A percentile compares a stretch with the other conserved stretches of the same genome.
Conservation (phyloP, 768 basidiomycete species). For the Amanita jacksonii region DNA sequence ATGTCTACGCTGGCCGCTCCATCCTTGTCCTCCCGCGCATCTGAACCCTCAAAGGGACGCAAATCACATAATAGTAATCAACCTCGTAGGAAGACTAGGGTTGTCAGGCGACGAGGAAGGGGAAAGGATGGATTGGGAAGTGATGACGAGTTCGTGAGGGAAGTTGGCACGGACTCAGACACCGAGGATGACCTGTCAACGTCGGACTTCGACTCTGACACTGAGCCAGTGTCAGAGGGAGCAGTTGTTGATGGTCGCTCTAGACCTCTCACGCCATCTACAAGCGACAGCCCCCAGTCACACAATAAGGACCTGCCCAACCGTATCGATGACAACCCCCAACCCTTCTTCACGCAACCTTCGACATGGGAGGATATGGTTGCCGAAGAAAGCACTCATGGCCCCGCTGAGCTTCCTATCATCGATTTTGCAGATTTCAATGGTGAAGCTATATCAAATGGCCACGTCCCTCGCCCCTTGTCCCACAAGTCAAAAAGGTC, state of each 20-base stretch:
- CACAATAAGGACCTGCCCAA: conserved; percentile 20
- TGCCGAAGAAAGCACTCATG: conserved; percentile 57
- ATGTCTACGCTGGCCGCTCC: conserved; percentile 39
- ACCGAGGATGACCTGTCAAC: conserved; percentile 56
- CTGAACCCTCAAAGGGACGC: conserved; percentile 19
- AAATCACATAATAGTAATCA: conserved; percentile 25
- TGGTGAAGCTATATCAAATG: conserved; percentile 23
- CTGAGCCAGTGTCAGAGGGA: conserved; percentile 61
- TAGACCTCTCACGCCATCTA: conserved; percentile 42
- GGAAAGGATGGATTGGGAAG: conserved; percentile 51
- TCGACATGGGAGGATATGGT: conserved; percentile 82
- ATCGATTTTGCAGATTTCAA: conserved; percentile 71
- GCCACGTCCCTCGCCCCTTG: conserved; percentile 14
- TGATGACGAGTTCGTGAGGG: conserved; percentile 73
- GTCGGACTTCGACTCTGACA: conserved; percentile 49
- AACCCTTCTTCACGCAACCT: conserved; percentile 45
- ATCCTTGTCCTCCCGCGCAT: conserved; percentile 23
- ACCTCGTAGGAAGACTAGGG: conserved; percentile 30
- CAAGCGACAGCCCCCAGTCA: conserved; percentile 50
- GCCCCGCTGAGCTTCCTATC: conserved; percentile 61
- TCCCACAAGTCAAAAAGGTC: conserved; percentile 34
- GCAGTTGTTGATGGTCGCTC: conserved; percentile 39
- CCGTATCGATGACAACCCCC: conserved; percentile 21
- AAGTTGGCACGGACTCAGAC: conserved; percentile 62
- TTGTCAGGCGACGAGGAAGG: conserved; percentile 55